These are phyloP conservation scores for Coemansia sp. DNA, from an alignment of 192 early-diverging fungal genomes.

Conservation along the genomic window DNA sequence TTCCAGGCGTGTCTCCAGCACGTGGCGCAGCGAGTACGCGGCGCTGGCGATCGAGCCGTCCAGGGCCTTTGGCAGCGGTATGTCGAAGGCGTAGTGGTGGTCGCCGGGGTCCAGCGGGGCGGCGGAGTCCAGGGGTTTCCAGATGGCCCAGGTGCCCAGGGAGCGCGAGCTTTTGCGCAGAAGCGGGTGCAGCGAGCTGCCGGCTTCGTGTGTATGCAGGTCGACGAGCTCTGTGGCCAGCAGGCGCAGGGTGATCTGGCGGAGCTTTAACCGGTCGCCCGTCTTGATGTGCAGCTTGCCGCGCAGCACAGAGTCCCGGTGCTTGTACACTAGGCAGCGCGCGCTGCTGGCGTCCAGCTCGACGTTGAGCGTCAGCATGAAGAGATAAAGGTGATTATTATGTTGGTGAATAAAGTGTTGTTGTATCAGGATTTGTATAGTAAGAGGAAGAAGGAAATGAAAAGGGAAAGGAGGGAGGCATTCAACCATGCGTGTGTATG, in stretches of 20 bases:
- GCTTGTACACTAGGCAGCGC: constrained; percentile 35
- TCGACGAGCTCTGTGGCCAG: constrained; percentile 37
- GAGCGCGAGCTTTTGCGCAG: constrained; percentile 36
- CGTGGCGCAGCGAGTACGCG: constrained; percentile 30
- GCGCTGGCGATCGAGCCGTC: constrained; percentile 23
- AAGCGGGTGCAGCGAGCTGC: constrained; percentile 16
- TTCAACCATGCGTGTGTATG: background rate
- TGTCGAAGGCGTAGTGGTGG: constrained; percentile 43
- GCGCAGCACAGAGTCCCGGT: constrained; percentile 20
- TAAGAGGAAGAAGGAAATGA: too few species aligned
- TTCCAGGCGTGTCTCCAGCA: constrained; percentile 35
- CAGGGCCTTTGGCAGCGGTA: constrained; percentile 26
- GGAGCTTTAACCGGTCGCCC: constrained; percentile 33
- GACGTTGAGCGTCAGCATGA: constrained; percentile 27
- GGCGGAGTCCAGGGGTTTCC: constrained; percentile 5
- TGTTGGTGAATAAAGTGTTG: too few species aligned
- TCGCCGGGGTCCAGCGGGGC: constrained; percentile 18
- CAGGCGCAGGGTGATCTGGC: constrained; percentile 34
- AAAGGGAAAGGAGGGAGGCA: background rate
- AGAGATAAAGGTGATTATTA: too few species aligned
- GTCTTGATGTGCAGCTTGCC: constrained; percentile 29
- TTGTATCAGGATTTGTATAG: too few species aligned
- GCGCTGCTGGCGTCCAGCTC: constrained; percentile 19
- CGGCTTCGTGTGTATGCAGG: constrained; percentile 13
- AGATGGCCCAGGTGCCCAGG: constrained; percentile 31